Evolutionary conservation across 2,329 filamentous ascomycete genomes (phyloP).

Genomic region (Whalleya microplaca): DNA sequence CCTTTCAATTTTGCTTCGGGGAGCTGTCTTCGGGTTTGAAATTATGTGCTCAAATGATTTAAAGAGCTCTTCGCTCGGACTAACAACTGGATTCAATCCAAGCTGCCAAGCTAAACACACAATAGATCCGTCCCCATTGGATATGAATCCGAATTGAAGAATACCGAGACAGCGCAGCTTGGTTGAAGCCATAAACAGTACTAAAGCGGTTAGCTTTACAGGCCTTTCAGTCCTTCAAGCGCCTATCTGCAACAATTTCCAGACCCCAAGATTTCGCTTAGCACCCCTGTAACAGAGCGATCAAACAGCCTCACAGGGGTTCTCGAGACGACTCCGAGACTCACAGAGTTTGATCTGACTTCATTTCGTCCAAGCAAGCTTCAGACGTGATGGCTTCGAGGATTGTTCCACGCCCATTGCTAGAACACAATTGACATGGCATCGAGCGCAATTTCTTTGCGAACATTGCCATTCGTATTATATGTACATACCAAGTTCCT

Average conservation of each 20-base stretch:
- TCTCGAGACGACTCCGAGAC: constrained; percentile 34
- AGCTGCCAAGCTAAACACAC: background rate
- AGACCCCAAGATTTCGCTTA: constrained; percentile 16
- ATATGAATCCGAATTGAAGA: no score
- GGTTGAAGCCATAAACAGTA: constrained; percentile 7
- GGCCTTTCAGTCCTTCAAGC: constrained; percentile 13
- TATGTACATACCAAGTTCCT: no score
- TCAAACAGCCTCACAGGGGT: constrained; percentile 25
- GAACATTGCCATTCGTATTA: background rate
- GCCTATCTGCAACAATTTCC: constrained; percentile 7
- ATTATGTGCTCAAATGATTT: no score
- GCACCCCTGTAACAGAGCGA: constrained; percentile 17
- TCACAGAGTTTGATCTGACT: constrained; percentile 29
- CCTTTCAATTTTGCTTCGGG: no score
- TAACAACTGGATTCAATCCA: background rate
- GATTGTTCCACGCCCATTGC: background rate
- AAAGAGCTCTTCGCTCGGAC: background rate
- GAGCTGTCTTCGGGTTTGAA: no score
- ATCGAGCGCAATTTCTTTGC: background rate
- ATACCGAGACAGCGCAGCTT: no score
- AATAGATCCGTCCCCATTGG: background rate
- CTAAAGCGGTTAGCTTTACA: background rate
- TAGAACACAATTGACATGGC: background rate
- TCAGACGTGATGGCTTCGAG: background rate
- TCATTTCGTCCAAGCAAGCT: constrained; percentile 14